Evolutionary conservation across 2,329 filamentous ascomycete genomes (phyloP).

Genomic region (Anthostomella pinea): DNA sequence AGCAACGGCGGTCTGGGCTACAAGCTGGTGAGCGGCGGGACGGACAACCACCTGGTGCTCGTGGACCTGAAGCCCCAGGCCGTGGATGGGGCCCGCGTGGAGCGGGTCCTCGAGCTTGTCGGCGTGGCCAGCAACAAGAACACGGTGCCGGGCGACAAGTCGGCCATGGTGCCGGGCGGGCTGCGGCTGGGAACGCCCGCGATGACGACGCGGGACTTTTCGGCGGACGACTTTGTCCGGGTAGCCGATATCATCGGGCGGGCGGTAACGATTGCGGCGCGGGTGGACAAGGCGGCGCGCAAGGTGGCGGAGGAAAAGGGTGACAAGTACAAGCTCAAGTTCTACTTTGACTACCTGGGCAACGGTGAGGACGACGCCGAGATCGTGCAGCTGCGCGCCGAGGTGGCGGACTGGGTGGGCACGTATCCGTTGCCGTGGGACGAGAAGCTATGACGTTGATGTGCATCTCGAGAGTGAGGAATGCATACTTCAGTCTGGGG

Average conservation of each 20-base stretch:
- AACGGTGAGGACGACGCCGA: constrained; percentile 66
- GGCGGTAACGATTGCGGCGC: constrained; percentile 73
- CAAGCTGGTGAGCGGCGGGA: constrained; percentile 88
- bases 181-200: constrained; percentile 92
- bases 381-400: constrained; percentile 68
- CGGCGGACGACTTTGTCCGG: constrained; percentile 79
- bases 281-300: constrained; percentile 69
- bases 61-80: constrained; percentile 85
- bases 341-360: constrained; percentile 66
- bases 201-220: constrained; percentile 96
- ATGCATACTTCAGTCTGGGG: too few species aligned
- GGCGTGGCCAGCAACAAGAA: constrained; percentile 99
- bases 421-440: constrained; percentile 72
- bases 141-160: constrained; percentile 92
- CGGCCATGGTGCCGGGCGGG: constrained; percentile 87
- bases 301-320: constrained; percentile 66
- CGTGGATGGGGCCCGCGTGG: constrained; percentile 85
- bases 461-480: constrained; percentile 9
- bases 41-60: constrained; percentile 95
- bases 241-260: constrained; percentile 85
- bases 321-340: constrained; percentile 65
- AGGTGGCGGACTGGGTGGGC: constrained; percentile 76
- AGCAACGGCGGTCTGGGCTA: constrained; percentile 78
- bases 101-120: constrained; percentile 85
- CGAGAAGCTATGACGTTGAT: constrained; percentile 27